Evolutionary conservation across 352 stramenopile genomes (phyloP).

Genomic region (Phytopythium vexans): DNA sequence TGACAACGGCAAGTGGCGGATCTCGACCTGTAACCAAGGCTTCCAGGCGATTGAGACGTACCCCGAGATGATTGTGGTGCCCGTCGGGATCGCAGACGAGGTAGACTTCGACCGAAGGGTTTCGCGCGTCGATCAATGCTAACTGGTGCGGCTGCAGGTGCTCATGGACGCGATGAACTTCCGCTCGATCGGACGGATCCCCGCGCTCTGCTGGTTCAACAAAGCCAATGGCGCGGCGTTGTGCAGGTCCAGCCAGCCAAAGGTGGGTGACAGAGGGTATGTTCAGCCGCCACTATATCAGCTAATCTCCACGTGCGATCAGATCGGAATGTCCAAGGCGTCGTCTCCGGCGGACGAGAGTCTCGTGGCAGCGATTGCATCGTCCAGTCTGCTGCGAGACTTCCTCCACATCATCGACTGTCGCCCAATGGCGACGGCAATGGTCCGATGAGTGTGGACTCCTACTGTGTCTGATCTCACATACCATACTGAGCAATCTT

Average conservation of each 20-base stretch:
- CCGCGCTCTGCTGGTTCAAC: constrained; percentile 73
- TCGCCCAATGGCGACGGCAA: constrained; percentile 72
- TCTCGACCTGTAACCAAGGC: constrained; percentile 57
- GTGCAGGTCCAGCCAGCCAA: constrained; percentile 78
- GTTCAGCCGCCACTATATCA: not conserved
- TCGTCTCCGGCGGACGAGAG: constrained; percentile 69
- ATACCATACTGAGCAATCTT: not conserved
- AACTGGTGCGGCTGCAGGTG: constrained; percentile 23
- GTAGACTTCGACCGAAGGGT: constrained; percentile 15
- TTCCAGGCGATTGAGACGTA: constrained; percentile 92
- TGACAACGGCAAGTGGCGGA: constrained; percentile 61
- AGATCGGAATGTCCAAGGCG: constrained; percentile 75
- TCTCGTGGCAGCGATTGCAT: constrained; percentile 61
- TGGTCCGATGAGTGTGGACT: constrained; percentile 21
- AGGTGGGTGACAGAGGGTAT: constrained; percentile 18
- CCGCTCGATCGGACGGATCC: constrained; percentile 69
- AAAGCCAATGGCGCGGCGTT: constrained; percentile 59
- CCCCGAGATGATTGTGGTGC: constrained; percentile 92
- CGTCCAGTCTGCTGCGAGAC: constrained; percentile 61
- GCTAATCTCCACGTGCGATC: constrained; percentile 5
- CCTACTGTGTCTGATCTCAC: not conserved
- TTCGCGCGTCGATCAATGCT: not conserved
- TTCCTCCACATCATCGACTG: constrained; percentile 83
- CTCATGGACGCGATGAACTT: constrained; percentile 75
- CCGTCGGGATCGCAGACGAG: constrained; percentile 84